Evolutionary conservation across 495 filamentous ascomycete species (phyloP), one percentile per base, ranked within the genome.

Genomic region (Penicillium nucicola): DNA sequence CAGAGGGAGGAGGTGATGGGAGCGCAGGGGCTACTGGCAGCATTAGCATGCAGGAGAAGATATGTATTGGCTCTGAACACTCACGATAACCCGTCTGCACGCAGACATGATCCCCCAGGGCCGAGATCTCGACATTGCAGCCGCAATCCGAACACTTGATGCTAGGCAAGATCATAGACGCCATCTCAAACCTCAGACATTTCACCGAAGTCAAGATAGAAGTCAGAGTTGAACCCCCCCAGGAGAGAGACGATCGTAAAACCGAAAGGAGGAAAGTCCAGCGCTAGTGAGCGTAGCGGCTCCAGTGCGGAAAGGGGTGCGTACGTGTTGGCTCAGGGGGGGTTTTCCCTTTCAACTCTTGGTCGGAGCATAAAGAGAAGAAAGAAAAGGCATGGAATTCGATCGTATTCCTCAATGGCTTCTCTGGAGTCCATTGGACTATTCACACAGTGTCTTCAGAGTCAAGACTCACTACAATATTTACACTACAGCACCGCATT

Each of bases 141-240:
- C 84, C 84, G 64, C 93, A 98, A 66, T 78, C 87, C 42, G 95
- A 97, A 75, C 93, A 98, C 83, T 96, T 97, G 68, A 98, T 90
- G 15, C 84, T 84, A 60, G 92, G 91, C 76, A 98, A 77, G 42
- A 92, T 53, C 55, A 64, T 62, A 15, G 53, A 50, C 23, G 64
- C 57, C 50, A 61, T 66, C 28, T 44, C 47, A 5, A 15, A 35
- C 41, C 34, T 5, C 20, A 22, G 20, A 17, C 53, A 55, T 58
- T 35, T 44, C 46, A 47, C 30, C 18, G n/a, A 20, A 45, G 23
- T 45, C n/a, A 14, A 22, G 18, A 14, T 30, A 48, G 45, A 36
- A 28, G 30, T 38, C 32, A 33, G 28, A 42, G 6, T 20, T 10
- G n/a, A 40, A 19, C 17, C 20, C 22, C 36, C 4, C n/a, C 35